Evolutionary conservation across 169 alveolate species (phyloP).

Genomic region (Babesia gibsoni): DNA sequence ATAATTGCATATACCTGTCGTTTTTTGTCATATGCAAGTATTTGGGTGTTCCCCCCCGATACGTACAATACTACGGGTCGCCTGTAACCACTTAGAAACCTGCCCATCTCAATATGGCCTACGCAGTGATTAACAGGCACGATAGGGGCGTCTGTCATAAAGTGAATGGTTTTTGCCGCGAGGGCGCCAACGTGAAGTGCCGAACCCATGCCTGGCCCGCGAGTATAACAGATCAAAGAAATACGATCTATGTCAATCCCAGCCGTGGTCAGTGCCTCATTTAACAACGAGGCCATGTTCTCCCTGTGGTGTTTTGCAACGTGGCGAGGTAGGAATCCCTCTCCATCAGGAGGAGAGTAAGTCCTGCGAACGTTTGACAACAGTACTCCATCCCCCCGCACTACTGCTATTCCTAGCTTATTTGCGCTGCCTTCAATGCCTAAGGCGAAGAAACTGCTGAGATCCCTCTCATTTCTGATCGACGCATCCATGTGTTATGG

Average conservation of each 20-base stretch:
- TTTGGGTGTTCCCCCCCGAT: constrained; percentile 98
- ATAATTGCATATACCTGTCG: constrained; percentile 90
- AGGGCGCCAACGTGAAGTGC: constrained; percentile 96
- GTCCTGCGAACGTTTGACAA: constrained; percentile 95
- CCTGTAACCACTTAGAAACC: constrained; percentile 89
- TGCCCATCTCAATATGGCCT: constrained; percentile 99
- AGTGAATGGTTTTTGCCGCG: constrained; percentile 91
- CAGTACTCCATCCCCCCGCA: constrained; percentile 88
- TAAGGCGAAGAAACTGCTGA: constrained; percentile 66
- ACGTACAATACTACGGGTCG: constrained; percentile 96
- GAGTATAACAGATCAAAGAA: constrained; percentile 90
- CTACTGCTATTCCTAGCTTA: constrained; percentile 96
- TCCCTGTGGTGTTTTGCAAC: constrained; percentile 95
- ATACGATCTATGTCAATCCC: constrained; percentile 82
- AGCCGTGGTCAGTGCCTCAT: constrained; percentile 86
- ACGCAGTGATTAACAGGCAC: constrained; percentile 98
- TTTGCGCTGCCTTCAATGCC: constrained; percentile 99
- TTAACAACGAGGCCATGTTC: constrained; percentile 83
- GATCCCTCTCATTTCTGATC: not conserved
- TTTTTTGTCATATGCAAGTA: constrained; percentile 82
- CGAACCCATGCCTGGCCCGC: constrained; percentile 99
- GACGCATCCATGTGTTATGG: too few species aligned
- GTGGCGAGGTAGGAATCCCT: constrained; percentile 97
- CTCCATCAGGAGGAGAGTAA: constrained; percentile 96
- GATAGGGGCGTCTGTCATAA: constrained; percentile 90